These are phyloP conservation scores for Crithidia fasciculata DNA, from an alignment of 208 protist species.

Conservation along the genomic window DNA sequence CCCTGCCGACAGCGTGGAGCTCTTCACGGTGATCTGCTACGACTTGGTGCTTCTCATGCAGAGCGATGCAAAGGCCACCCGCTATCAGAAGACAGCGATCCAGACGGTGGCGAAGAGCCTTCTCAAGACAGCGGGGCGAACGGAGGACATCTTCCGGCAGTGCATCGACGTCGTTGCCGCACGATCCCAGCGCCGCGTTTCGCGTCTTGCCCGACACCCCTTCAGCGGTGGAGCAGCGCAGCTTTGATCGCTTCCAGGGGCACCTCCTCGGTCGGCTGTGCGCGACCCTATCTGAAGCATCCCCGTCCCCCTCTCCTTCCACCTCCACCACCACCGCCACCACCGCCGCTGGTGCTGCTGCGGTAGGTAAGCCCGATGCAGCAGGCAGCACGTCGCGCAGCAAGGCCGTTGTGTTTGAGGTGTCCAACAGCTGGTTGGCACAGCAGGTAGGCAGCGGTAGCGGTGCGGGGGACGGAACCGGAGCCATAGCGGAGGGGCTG, in stretches of 20 bases:
- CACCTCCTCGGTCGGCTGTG: conserved; percentile 48
- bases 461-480: too few species aligned
- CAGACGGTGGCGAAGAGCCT: conserved; percentile 46
- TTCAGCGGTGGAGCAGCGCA: conserved; percentile 15
- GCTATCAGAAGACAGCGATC: conserved; percentile 37
- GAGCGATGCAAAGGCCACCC: conserved; percentile 38
- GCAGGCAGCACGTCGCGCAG: not conserved
- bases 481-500: not conserved
- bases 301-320: not conserved
- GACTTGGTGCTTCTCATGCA: conserved; percentile 46
- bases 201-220: conserved; percentile 33
- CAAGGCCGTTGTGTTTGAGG: conserved; percentile 16
- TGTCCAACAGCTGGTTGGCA: conserved; percentile 24
- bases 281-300: not conserved
- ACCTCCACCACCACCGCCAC: not conserved
- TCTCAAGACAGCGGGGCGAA: conserved; percentile 48
- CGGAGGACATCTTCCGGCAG: conserved; percentile 47
- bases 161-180: conserved; percentile 56
- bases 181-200: conserved; percentile 32
- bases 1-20: conserved; percentile 57
- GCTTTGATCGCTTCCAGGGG: conserved; percentile 50
- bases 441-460: not conserved
- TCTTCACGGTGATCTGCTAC: conserved; percentile 71
- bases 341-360: too few species aligned
- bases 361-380: not conserved